Conservation (phyloP, 345 rosid species). For the Bruguiera sexangula region DNA sequence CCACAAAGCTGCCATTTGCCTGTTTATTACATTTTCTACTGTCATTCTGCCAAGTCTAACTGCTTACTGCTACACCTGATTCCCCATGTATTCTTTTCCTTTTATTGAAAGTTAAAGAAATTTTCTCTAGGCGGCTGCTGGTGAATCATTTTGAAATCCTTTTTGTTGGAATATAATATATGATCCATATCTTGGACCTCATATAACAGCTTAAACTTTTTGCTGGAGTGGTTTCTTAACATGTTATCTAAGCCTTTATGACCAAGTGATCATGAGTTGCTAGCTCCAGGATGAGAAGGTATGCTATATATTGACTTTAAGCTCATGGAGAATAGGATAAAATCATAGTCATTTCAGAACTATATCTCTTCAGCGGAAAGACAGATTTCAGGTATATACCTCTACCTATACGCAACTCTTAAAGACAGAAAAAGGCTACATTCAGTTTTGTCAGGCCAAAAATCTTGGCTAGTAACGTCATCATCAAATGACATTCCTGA, state of each 20-base stretch:
- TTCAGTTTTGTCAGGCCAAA: constrained; percentile 31
- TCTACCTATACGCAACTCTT: constrained; percentile 5
- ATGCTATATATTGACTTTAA: constrained; percentile 5
- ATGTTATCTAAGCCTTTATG: too few relatives aligned
- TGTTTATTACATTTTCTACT: constrained; percentile 6
- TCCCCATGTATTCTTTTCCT: constrained; percentile 21
- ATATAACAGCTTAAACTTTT: too few relatives aligned
- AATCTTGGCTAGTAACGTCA: constrained; percentile 26
- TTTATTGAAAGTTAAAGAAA: constrained; percentile 20
- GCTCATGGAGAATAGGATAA: neutral
- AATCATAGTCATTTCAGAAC: constrained; percentile 8
- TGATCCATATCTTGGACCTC: too few relatives aligned
- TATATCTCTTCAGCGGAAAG: constrained; percentile 5
- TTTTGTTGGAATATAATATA: neutral
- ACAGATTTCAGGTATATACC: constrained; percentile 25
- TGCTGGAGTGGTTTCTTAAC: too few relatives aligned
- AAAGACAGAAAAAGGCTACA: constrained; percentile 21
- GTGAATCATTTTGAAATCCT: neutral
- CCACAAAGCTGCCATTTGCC: constrained; percentile 23
- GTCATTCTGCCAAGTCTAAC: constrained; percentile 7
- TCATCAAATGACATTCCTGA: constrained; percentile 26
- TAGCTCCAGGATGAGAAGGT: constrained; percentile 6
- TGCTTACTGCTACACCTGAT: constrained; percentile 26
- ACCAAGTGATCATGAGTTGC: neutral
- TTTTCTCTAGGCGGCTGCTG: neutral